phyloP scores from a whole-genome alignment of 768 basidiomycete species.

The Macrolepiota fuliginosa region DNA sequence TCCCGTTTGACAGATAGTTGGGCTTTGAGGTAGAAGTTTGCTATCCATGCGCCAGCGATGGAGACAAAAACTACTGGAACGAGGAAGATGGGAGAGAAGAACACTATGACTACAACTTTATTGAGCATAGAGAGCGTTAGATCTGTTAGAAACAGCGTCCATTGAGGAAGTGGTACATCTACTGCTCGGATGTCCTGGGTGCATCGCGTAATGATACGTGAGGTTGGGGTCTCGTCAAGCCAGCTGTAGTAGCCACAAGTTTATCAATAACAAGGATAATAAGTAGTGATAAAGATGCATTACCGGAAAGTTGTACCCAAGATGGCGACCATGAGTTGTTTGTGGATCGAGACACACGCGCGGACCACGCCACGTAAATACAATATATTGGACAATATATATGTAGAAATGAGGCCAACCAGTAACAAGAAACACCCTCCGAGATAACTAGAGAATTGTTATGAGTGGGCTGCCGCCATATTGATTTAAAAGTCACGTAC shows the following conservation, averaged over 20 bases:
- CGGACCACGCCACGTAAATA: conserved; percentile 49
- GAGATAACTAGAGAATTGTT: conserved; percentile 40
- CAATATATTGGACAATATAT: conserved; percentile 29
- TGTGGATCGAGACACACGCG: conserved; percentile 55
- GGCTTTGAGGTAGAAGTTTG: conserved; percentile 42
- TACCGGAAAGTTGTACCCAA: conserved; percentile 62
- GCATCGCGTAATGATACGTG: conserved; percentile 61
- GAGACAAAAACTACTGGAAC: conserved; percentile 42
- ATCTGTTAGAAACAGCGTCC: conserved; percentile 26
- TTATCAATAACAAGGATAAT: background rate
- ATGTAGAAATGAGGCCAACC: conserved; percentile 21
- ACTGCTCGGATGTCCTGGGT: conserved; percentile 65
- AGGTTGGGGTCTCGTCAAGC: conserved; percentile 43
- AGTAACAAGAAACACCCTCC: conserved; percentile 18
- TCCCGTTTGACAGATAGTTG: conserved; percentile 49
- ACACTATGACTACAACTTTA: conserved; percentile 41
- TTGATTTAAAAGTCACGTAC: conserved; percentile 32
- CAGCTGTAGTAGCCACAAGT: conserved; percentile 31
- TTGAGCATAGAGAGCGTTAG: conserved; percentile 34
- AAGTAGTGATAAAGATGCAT: conserved; percentile 6
- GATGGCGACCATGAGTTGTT: conserved; percentile 47
- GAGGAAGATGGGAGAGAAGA: conserved; percentile 44
- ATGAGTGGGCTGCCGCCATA: conserved; percentile 24
- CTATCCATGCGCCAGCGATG: conserved; percentile 40
- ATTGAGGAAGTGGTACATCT: conserved; percentile 39